Conservation (phyloP, 192 early-diverging fungal species). For the Mortierella antarctica region DNA sequence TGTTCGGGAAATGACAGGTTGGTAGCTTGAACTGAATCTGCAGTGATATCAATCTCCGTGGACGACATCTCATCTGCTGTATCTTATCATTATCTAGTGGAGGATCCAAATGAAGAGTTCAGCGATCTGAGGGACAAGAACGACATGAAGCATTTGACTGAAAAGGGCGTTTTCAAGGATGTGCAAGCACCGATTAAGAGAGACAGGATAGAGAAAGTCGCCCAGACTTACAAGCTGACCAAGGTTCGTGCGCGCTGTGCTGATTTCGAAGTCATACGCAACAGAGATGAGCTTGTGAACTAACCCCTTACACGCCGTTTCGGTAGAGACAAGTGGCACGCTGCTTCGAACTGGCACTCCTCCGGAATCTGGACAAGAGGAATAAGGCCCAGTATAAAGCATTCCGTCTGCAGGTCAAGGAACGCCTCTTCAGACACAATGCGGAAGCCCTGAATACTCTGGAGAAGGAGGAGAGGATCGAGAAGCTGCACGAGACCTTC, state of each 20-base stretch:
- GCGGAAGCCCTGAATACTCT: conserved; percentile 74
- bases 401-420: conserved; percentile 88
- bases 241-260: conserved; percentile 57
- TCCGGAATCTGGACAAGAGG: conserved; percentile 68
- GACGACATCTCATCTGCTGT: background rate
- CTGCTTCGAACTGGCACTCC: conserved; percentile 83
- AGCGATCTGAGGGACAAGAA: conserved; percentile 86
- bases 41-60: background rate
- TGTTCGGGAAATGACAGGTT: conserved; percentile 71
- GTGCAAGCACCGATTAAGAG: conserved; percentile 69
- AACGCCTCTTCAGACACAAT: conserved; percentile 84
- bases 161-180: conserved; percentile 67
- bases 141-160: conserved; percentile 75
- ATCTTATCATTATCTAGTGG: conserved; percentile 68
- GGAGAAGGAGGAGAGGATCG: conserved; percentile 70
- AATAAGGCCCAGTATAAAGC: conserved; percentile 57
- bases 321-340: conserved; percentile 81
- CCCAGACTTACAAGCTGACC: conserved; percentile 78
- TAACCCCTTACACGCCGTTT: background rate
- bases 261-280: too few species aligned
- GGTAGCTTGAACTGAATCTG: background rate
- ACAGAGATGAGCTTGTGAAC: too few species aligned
- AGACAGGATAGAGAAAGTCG: conserved; percentile 60
- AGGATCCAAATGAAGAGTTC: conserved; percentile 94
- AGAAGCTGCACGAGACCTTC: conserved; percentile 84